Conservation (phyloP, 2,329 filamentous ascomycete species). For the Lanzia echinophila region DNA sequence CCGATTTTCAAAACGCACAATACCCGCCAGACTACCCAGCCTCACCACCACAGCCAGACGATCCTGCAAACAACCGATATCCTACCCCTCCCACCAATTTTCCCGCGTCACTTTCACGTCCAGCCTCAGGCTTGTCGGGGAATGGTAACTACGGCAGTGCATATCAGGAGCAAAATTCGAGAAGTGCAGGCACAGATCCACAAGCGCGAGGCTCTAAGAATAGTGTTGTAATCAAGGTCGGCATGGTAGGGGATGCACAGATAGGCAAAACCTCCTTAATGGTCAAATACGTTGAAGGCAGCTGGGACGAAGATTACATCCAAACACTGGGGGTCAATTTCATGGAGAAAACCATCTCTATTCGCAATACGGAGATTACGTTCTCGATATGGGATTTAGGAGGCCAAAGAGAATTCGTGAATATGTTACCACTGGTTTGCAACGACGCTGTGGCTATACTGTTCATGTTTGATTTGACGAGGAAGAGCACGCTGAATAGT, state of each 20-base stretch:
- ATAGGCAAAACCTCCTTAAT: slow-evolving; percentile 99
- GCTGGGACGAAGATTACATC: slow-evolving; percentile 99
- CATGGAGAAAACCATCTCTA: slow-evolving; percentile 99
- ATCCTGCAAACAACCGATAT: slow-evolving; percentile 26
- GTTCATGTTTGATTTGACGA: slow-evolving; percentile 98
- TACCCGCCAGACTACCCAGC: slow-evolving; percentile 24
- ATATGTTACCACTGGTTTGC: slow-evolving; percentile 98
- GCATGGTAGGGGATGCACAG: slow-evolving; percentile 98
- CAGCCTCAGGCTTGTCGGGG: slow-evolving; percentile 29
- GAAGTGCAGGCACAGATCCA: slow-evolving; percentile 20
- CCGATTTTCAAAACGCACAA: slow-evolving; percentile 27
- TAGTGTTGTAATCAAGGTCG: slow-evolving; percentile 95
- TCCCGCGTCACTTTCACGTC: slow-evolving; percentile 28
- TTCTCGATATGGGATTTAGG: slow-evolving; percentile 99
- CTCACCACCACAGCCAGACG: slow-evolving; percentile 22
- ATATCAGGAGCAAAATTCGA: slow-evolving; percentile 30
- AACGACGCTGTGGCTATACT: slow-evolving; percentile 97
- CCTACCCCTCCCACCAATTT: slow-evolving; percentile 29
- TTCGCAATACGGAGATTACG: slow-evolving; percentile 98
- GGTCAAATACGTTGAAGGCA: slow-evolving; percentile 99
- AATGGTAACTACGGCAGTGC: slow-evolving; percentile 27
- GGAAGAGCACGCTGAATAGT: slow-evolving; percentile 96
- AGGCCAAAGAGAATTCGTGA: slow-evolving; percentile 97
- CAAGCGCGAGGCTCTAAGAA: slow-evolving; percentile 37
- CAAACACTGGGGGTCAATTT: slow-evolving; percentile 98